Evolutionary conservation across 306 rosid genomes (phyloP), one percentile per base, ranked within the genome.

Genomic region (Fagus crenata): DNA sequence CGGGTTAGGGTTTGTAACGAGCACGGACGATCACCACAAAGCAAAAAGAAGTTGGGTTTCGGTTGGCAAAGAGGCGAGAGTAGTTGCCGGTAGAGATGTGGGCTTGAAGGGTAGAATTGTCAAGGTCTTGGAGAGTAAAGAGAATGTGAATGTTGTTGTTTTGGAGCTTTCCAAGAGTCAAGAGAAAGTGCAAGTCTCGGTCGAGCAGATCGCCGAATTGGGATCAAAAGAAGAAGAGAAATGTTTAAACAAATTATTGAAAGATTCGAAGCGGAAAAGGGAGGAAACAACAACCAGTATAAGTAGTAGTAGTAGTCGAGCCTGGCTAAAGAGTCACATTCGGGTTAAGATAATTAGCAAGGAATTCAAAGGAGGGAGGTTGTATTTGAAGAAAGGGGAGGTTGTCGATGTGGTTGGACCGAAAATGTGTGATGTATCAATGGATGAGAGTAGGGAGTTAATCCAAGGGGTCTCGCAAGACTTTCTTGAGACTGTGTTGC

Each of bases 401-500:
- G 80, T 92, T 78, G 81, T 94, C 75, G 96, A 92, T 82, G 97
- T 94, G 69, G 89, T 90, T 74, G 93, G 95, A 33, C 97, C 93
- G 8, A 46, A 61, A 5, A 85, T 84, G 2, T 94, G 98, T 75
- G 98, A 92, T 84, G 74, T 94, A 76, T 80, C 90, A 14, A 88
- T 94, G 91, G 98, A 94, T 80, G 96, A 81, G 67, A 83, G 88
- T 68, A 80, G 84, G 71, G 96, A 94, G 89, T 86, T 94, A 40
- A 49, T 94, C 68, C 96, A 90, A 83, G 96, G 96, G 46, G 89
- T 94, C 36, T 88, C 96, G 9, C 92, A 94, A 53, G 87, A 90
- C 67, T 5, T 79, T 77, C 92, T 94, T 2, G 97, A 92, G 91
- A 94, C 96, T 0, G 97, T 83, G 0, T 72, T 94, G 33, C 98